phyloP scores from a whole-genome alignment of 306 rosid species.

The Casuarina equisetifolia region DNA sequence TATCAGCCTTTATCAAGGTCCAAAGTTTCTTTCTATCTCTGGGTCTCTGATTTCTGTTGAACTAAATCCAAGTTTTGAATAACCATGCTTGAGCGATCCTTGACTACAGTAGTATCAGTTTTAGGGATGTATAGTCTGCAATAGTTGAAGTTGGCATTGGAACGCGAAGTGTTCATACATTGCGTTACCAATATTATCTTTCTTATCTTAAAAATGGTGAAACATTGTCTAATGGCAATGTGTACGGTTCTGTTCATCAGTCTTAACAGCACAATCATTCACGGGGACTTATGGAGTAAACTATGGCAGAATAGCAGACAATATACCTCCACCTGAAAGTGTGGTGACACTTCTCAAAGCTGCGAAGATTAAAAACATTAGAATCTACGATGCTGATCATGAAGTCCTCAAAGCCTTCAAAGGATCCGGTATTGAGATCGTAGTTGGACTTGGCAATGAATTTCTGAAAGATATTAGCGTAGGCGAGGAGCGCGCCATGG shows the following conservation, averaged over 20 bases:
- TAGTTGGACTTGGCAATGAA: constrained; percentile 57
- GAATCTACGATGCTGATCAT: constrained; percentile 74
- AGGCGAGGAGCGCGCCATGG: constrained; percentile 76
- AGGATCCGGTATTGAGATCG: constrained; percentile 70
- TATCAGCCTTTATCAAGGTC: not conserved
- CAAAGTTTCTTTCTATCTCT: not conserved
- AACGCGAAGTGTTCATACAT: not conserved
- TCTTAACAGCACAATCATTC: constrained; percentile 41
- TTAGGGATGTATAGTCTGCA: not conserved
- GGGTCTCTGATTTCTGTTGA: not conserved
- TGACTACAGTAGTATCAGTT: not conserved
- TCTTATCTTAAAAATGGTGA: not conserved
- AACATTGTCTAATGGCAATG: not conserved
- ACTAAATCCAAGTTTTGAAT: not conserved
- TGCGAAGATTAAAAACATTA: constrained; percentile 66
- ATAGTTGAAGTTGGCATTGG: not conserved
- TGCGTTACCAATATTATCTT: not conserved
- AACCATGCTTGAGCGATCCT: not conserved
- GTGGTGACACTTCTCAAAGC: constrained; percentile 91
- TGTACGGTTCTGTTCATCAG: constrained; percentile 20
- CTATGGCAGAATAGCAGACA: constrained; percentile 83
- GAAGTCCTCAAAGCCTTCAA: constrained; percentile 73
- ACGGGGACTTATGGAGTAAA: constrained; percentile 86
- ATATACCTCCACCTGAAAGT: constrained; percentile 68
- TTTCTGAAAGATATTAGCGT: constrained; percentile 56